phyloP scores from a whole-genome alignment of 345 rosid genomes.

The Eucalyptus leucophloia region DNA sequence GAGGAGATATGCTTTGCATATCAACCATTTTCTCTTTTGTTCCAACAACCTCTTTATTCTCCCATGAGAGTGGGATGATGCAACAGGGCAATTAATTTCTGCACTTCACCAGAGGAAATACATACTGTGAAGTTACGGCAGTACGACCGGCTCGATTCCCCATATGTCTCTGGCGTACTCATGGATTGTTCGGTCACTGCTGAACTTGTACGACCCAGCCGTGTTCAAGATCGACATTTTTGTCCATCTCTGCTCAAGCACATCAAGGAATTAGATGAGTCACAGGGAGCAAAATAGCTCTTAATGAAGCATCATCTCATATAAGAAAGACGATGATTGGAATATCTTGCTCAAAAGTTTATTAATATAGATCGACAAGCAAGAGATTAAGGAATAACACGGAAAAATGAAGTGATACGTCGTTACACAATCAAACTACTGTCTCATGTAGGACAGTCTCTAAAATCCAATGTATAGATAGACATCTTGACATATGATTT shows the following conservation, averaged over 20 bases:
- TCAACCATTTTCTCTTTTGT: background rate
- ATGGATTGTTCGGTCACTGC: conserved; percentile 47
- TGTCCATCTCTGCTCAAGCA: conserved; percentile 33
- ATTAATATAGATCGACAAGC: background rate
- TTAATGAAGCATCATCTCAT: background rate
- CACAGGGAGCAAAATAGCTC: background rate
- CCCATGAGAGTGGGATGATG: background rate
- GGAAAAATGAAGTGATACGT: background rate
- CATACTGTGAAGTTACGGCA: conserved; percentile 8
- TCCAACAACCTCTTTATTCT: background rate
- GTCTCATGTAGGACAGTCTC: background rate
- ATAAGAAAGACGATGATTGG: background rate
- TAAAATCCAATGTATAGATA: background rate
- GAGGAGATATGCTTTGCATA: background rate
- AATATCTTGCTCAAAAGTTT: background rate
- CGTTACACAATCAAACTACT: background rate
- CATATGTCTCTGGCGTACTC: conserved; percentile 53
- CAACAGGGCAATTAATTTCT: background rate
- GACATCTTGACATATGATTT: background rate
- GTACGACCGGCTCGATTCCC: conserved; percentile 25
- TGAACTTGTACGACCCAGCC: conserved; percentile 49
- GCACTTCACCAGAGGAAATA: background rate
- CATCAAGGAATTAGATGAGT: background rate
- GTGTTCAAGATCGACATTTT: conserved; percentile 53
- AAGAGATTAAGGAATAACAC: background rate